Conservation (phyloP, 2,329 filamentous ascomycete species). For the Gnomoniopsis smithogilvyi region DNA sequence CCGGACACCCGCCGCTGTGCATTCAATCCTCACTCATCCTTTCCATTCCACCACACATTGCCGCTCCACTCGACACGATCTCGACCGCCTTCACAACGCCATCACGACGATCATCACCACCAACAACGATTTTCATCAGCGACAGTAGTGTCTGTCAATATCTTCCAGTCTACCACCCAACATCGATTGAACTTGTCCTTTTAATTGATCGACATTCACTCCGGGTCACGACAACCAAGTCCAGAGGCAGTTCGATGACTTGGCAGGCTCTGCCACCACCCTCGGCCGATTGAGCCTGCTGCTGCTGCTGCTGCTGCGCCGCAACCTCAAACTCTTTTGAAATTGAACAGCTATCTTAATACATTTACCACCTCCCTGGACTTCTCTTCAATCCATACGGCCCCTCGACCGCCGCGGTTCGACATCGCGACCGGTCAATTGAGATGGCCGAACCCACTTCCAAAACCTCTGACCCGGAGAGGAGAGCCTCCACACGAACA, state of each 20-base stretch:
- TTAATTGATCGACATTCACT: too few relatives aligned
- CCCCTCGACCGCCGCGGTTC: background rate
- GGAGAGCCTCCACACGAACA: constrained; percentile 16
- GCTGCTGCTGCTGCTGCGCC: constrained; percentile 1
- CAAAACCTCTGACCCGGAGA: constrained; percentile 16
- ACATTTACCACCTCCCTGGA: background rate
- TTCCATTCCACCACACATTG: background rate
- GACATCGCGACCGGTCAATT: background rate
- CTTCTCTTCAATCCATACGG: background rate
- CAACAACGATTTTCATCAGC: background rate
- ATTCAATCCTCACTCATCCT: too few relatives aligned
- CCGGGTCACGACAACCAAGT: background rate
- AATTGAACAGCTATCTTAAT: background rate
- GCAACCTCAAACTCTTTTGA: background rate
- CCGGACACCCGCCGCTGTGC: too few relatives aligned
- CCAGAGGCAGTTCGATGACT: constrained; percentile 16
- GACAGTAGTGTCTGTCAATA: too few relatives aligned
- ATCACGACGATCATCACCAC: background rate
- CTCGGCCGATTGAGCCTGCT: constrained; percentile 18
- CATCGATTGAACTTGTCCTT: too few relatives aligned
- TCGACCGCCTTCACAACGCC: background rate
- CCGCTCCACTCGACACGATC: background rate
- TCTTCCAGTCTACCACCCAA: too few relatives aligned
- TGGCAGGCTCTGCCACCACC: constrained; percentile 7
- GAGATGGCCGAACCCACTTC: constrained; percentile 9